Evolutionary conservation across 768 basidiomycete genomes (phyloP), one percentile per base, ranked within the genome.

Genomic region (Leccinum barrowsii): DNA sequence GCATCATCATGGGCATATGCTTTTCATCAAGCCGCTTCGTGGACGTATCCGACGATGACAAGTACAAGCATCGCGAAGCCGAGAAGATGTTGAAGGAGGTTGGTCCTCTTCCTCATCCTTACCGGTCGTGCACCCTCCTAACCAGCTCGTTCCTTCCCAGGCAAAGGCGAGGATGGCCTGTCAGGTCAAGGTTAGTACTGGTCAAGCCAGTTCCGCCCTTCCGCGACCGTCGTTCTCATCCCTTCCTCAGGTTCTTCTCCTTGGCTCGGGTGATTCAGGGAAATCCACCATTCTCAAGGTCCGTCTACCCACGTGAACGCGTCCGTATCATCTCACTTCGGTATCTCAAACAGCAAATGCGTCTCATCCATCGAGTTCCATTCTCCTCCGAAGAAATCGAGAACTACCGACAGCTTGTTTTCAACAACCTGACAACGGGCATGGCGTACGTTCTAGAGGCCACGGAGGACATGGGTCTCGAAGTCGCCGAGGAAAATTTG

Each of bases 261-360:
- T 98, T 40, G 94, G 94, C 46, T 94, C 94, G 46, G 94, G 94
- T 28, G 94, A 96, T 70, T 91, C 89, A 32, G 94, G 94, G 22
- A 98, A 97, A 74, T 92, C 90, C 6, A 97, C 94, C 8, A 82
- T 97, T 67, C 81, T 94, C 72, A 94, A 94, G 80, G 89, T 88
- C 70, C 34, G 51, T 58, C 28, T 15, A 19, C 22, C n/a, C 46
- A n/a, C n/a, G 22, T 37, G 8, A 8, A 1, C 4, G 4, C 17
- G 5, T 52, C 13, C 13, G 7, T 44, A 11, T 32, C 22, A n/a
- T 46, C 55, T 66, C 49, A 64, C 48, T 13, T 24, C 7, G 5
- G 17, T 26, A 37, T 50, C 47, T 2, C 24, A 22, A 22, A 21
- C 59, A 94, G 90, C 94, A 98, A 88, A 98, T 98, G 95, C 87